Conservation (phyloP, 2,329 filamentous ascomycete species). For the Ophiocordyceps australis region DNA sequence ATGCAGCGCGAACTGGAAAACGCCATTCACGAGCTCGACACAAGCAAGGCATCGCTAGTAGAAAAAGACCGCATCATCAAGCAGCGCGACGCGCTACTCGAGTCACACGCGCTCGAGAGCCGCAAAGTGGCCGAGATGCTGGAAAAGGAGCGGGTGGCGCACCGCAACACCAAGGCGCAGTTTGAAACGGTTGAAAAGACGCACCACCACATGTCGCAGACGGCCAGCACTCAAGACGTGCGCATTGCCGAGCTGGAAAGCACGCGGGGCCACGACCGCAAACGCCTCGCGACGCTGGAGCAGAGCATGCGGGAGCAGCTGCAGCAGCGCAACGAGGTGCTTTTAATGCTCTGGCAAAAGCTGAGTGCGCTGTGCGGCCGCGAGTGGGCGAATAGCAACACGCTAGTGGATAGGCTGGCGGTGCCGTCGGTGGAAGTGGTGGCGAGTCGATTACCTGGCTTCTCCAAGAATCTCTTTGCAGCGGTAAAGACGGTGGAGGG, state of each 20-base stretch:
- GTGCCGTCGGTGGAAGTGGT: constrained; percentile 75
- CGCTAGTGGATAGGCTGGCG: constrained; percentile 69
- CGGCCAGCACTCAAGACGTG: constrained; percentile 68
- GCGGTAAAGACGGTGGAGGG: constrained; percentile 78
- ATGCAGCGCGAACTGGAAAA: constrained; percentile 77
- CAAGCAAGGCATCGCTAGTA: constrained; percentile 56
- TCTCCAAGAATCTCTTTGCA: constrained; percentile 74
- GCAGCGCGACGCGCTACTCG: constrained; percentile 73
- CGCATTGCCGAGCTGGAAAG: constrained; percentile 75
- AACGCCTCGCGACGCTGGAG: constrained; percentile 59
- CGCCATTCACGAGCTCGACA: constrained; percentile 66
- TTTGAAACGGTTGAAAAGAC: constrained; percentile 81
- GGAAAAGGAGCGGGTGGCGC: constrained; percentile 73
- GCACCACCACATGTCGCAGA: constrained; percentile 72
- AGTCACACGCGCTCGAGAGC: constrained; percentile 74
- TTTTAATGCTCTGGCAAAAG: constrained; percentile 80
- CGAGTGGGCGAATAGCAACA: constrained; percentile 84
- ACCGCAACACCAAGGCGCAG: constrained; percentile 71
- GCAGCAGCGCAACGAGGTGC: constrained; percentile 70
- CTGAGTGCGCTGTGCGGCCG: constrained; percentile 71
- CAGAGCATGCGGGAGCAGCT: constrained; percentile 72
- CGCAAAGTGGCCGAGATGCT: constrained; percentile 73
- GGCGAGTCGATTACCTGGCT: constrained; percentile 67
- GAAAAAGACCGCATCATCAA: constrained; percentile 86
- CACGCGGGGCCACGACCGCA: constrained; percentile 59